These are phyloP conservation scores for Paramyrothecium roridum DNA, from an alignment of 2,329 filamentous ascomycete genomes.

Conservation along the genomic window DNA sequence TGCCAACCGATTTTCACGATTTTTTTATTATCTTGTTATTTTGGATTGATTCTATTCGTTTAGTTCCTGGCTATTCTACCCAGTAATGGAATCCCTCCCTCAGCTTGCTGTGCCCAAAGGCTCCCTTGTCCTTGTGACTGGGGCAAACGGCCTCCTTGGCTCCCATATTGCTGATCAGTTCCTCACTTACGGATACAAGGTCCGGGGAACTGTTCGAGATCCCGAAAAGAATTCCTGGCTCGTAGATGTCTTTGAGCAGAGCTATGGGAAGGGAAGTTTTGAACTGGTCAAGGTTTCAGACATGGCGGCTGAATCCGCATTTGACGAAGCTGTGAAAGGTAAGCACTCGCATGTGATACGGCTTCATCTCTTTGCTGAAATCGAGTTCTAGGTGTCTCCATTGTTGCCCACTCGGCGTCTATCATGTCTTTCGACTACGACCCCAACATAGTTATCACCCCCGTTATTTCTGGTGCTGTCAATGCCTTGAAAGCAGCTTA, in stretches of 20 bases:
- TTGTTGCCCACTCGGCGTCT: constrained; percentile 32
- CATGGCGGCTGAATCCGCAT: constrained; percentile 18
- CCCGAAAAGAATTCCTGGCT: constrained; percentile 19
- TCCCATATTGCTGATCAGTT: constrained; percentile 26
- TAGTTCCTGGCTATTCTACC: too few relatives aligned
- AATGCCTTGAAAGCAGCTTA: constrained; percentile 25
- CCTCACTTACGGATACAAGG: constrained; percentile 24
- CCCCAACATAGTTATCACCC: constrained; percentile 30
- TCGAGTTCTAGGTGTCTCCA: constrained; percentile 19
- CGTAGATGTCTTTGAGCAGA: constrained; percentile 19
- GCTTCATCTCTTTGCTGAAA: background rate
- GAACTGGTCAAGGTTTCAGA: constrained; percentile 29
- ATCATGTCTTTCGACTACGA: constrained; percentile 22
- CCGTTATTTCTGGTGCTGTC: constrained; percentile 17
- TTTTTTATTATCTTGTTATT: too few relatives aligned
- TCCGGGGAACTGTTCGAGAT: constrained; percentile 29
- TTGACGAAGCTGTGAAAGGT: constrained; percentile 22
- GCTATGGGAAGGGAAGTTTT: constrained; percentile 26
- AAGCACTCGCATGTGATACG: background rate
- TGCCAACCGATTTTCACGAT: too few relatives aligned
- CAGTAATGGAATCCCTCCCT: too few relatives aligned
- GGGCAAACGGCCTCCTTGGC: constrained; percentile 30
- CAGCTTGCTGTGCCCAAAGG: background rate
- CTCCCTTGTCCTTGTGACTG: constrained; percentile 20
- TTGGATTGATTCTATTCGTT: too few relatives aligned